Conservation (phyloP, 129 eudicot genomes). For the Oenanthe sinensis region DNA sequence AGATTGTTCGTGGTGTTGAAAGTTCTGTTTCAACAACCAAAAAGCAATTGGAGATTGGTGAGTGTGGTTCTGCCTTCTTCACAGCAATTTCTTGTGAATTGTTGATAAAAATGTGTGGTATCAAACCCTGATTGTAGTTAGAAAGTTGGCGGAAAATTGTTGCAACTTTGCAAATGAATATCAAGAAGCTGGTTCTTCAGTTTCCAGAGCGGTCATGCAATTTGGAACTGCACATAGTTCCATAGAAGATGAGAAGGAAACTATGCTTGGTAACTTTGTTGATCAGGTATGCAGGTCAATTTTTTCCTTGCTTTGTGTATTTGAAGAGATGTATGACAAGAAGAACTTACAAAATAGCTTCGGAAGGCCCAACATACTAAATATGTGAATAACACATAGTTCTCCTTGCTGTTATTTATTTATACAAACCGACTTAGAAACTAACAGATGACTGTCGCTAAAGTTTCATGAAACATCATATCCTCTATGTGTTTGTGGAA, state of each 20-base stretch:
- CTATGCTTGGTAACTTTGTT: conserved; percentile 58
- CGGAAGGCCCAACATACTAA: not conserved
- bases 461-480: not conserved
- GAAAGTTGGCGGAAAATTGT: conserved; percentile 80
- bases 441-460: not conserved
- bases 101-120: conserved; percentile 7
- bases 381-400: not conserved
- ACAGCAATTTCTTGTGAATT: conserved; percentile 4
- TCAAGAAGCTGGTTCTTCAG: conserved; percentile 42
- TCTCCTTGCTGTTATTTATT: not conserved
- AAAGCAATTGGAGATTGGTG: conserved; percentile 81
- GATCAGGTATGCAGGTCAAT: conserved; percentile 39
- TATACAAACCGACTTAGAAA: not conserved
- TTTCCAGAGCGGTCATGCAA: conserved; percentile 54
- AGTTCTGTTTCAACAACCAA: conserved; percentile 53
- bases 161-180: conserved; percentile 61
- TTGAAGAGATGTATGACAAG: not conserved
- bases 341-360: not conserved
- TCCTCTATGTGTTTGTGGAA: not conserved
- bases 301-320: not conserved
- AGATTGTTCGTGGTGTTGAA: conserved; percentile 78
- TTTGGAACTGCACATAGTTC: conserved; percentile 53
- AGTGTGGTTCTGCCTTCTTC: conserved; percentile 11
- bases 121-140: conserved; percentile 34
- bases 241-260: conserved; percentile 62